Evolutionary conservation across 768 basidiomycete genomes (phyloP).

Genomic region (Phanerodontia chrysosporium): DNA sequence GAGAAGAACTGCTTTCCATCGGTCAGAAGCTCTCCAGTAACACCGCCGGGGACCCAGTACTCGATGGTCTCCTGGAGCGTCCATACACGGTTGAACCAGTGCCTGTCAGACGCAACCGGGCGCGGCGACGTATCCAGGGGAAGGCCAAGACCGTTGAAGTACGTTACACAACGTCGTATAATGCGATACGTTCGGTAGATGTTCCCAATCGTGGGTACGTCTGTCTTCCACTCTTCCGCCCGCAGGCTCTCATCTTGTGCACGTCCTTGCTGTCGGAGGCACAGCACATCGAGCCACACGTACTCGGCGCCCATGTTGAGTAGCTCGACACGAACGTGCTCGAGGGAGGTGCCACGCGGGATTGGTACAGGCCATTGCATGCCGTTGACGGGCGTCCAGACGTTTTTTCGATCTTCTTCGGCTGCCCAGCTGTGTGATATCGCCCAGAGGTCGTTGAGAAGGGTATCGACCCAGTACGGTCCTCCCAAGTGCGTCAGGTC

Average conservation of each 20-base stretch:
- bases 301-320: not conserved
- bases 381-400: not conserved
- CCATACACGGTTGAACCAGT: constrained; percentile 1
- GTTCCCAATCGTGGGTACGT: constrained; percentile 2
- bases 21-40: not conserved
- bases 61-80: not conserved
- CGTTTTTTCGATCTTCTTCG: not conserved
- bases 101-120: not conserved
- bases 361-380: not conserved
- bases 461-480: not conserved
- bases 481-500: not conserved
- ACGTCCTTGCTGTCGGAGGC: not conserved
- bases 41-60: not conserved
- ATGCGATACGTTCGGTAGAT: not conserved
- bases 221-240: constrained; percentile 1
- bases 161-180: not conserved
- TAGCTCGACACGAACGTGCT: not conserved
- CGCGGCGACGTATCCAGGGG: not conserved
- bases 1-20: not conserved
- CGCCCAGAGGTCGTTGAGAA: not conserved
- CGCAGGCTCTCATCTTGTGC: not conserved
- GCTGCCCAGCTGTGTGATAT: not conserved
- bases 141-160: not conserved
- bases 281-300: not conserved
- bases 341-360: not conserved